Base-by-base conservation (phyloP, 2,329 filamentous ascomycete genomes). In the Ceratocystis ficicola region DNA sequence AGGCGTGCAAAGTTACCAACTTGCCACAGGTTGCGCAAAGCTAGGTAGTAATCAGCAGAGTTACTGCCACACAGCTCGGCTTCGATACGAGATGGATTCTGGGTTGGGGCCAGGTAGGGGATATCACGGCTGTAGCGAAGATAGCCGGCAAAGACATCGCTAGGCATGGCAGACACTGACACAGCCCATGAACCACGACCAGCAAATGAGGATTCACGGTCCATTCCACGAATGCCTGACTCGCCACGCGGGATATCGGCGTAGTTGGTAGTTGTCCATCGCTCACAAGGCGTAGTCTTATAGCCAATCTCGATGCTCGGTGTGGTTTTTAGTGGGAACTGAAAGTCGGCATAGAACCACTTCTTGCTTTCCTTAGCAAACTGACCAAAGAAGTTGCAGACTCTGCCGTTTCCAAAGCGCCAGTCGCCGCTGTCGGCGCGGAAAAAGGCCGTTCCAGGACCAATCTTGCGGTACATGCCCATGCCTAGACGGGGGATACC, bases 241-340 rank as follows among this genome's bases (percentile, higher is more conserved):
- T 74, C 73, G 0, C 72, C 69, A 1, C 72, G 69, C 6, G 70
- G 73, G 2, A 74, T 74, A 44, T 76, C 69, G 2, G 73, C 72
- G 8, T 71, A 71, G 0, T 71, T 71, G 41, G 71, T 69, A 1
- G 70, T 70, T 25, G 75, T 66, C 20, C 74, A 74, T 22, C 77
- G 66, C 46, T 74, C 71, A 68, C 72, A 65, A 1, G 71, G 67
- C 50, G 72, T 72, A 1, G 71, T 73, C 32, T 72, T 74, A 68
- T 77, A 79, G 1, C 77, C 77, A 1, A 77, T 32, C 67, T 80
- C 78, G 15, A 79, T 46, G 59, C 73, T 77, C 0, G 78, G 76
- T 0, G 75, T 68, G 0, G 70, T 69, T 50, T 71, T 69, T 25
- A 71, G 68, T 0, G 73, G 72, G 8, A 65, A 67, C 41, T 67